These are phyloP conservation scores for Oldenlandia corymbosa DNA, from an alignment of 257 asterid species.

Conservation along the genomic window DNA sequence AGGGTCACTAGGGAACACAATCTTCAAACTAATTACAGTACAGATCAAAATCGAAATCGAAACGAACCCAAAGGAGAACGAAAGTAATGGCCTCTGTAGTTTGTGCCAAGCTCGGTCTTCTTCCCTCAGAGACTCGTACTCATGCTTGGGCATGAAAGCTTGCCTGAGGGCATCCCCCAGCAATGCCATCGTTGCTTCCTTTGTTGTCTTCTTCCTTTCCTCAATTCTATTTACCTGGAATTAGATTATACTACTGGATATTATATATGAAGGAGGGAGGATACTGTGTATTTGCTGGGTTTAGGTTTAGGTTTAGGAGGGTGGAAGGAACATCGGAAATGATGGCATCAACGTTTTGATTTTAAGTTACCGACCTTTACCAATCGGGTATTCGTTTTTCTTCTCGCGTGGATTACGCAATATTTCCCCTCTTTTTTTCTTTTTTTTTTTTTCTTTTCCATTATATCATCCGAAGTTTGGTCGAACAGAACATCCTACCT, in stretches of 20 bases:
- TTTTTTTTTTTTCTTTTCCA: no score
- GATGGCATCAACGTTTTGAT: not conserved
- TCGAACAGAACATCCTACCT: no score
- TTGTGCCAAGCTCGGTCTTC: conserved; percentile 79
- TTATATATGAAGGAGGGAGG: not conserved
- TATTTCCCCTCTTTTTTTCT: no score
- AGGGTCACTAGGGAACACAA: conserved; percentile 64
- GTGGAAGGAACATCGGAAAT: not conserved
- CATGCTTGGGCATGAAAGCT: conserved; percentile 94
- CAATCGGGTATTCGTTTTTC: no score
- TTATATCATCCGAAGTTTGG: no score
- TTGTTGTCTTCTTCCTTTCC: not conserved
- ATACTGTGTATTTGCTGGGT: not conserved
- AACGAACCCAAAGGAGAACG: conserved; percentile 30
- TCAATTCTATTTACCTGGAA: not conserved
- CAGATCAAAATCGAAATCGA: conserved; percentile 46
- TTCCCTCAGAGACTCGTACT: conserved; percentile 75
- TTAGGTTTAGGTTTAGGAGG: not conserved
- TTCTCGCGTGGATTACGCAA: no score
- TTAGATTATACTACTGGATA: not conserved
- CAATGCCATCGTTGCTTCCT: conserved; percentile 26
- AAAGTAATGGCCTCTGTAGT: conserved; percentile 52
- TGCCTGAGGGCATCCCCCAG: conserved; percentile 85
- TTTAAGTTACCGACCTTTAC: no score
- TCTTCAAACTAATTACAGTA: conserved; percentile 58